Evolutionary conservation across 2,329 filamentous ascomycete genomes (phyloP).

Genomic region (Bretziella fagacearum): DNA sequence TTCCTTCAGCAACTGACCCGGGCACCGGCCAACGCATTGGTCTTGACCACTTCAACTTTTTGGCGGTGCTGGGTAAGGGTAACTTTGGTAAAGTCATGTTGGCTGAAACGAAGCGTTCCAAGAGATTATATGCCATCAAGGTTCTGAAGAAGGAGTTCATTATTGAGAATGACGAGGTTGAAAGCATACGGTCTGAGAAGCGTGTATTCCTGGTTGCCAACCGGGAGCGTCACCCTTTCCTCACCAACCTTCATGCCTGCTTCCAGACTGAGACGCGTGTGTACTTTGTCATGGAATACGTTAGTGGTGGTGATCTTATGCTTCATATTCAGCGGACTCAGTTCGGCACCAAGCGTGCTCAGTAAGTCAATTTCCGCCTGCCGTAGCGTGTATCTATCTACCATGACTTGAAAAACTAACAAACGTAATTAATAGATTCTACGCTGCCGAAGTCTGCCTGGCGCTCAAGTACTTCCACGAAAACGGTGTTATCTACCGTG

Average conservation of each 20-base stretch:
- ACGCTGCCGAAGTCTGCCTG: conserved; percentile 91
- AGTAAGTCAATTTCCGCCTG: conserved; percentile 41
- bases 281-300: conserved; percentile 99
- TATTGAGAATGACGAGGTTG: conserved; percentile 97
- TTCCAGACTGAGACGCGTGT: conserved; percentile 98
- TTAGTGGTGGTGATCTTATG: conserved; percentile 97
- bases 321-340: conserved; percentile 94
- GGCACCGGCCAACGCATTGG: conserved; percentile 76
- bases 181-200: conserved; percentile 95
- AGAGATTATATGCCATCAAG: conserved; percentile 94
- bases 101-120: conserved; percentile 84
- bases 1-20: conserved; percentile 53
- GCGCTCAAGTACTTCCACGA: conserved; percentile 99
- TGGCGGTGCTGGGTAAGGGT: conserved; percentile 93
- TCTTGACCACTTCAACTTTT: conserved; percentile 96
- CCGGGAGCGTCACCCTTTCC: conserved; percentile 88
- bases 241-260: conserved; percentile 88
- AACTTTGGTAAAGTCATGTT: conserved; percentile 99
- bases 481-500: conserved; percentile 96
- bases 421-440: conserved; percentile 46
- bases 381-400: neutral
- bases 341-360: conserved; percentile 87
- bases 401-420: neutral
- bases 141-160: conserved; percentile 99
- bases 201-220: conserved; percentile 93